Base-by-base conservation (phyloP, 2,329 filamentous ascomycete species). In the Neofusicoccum sp. region DNA sequence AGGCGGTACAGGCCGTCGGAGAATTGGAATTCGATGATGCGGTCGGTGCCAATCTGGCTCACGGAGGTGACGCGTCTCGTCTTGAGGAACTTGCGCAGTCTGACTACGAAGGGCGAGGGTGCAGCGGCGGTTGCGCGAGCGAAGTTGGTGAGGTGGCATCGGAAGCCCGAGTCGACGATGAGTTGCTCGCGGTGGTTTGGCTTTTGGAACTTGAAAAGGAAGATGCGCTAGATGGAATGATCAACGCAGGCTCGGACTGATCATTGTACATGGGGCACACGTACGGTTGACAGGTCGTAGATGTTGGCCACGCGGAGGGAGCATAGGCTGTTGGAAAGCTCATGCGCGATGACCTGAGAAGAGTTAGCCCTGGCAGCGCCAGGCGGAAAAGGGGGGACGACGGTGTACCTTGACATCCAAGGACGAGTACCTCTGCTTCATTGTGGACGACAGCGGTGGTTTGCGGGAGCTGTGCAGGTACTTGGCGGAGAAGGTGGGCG, bases 171-270 rank as follows among this genome's bases (percentile, higher is more conserved):
- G 76, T 99, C 95, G 70, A 99, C 87, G 58, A 99, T 83, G 33
- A 99, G 84, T 76, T 98, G 94, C 74, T 95, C 89, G 77, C 93
- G 93, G 68, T 89, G 85, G 72, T 94, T 89, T 47, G 94, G 92
- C 76, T 95, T 96, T 62, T 93, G 88, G 74, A 99, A 95, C 75
- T 97, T 98, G 77, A 99, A 85, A 31, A 98, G 88, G 73, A 98
- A 92, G 73, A 98, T 97, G 74, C 94, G 93, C 80, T 85, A 63
- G 45, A 33, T 12, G 31, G n/a, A n/a, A 47, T 34, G 45, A 66
- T 70, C 14, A 69, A 65, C 8, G 12, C 34, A 9, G 34, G 14
- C 9, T 37, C 56, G 22, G 44, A 47, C 48, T 37, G 34, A 12
- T 9, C 45, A 61, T 44, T 34, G 45, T 34, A 52, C 22, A 22